A percentile compares a stretch with the other conserved stretches of the same genome.
These are phyloP conservation scores for Colletotrichum agaves DNA, from an alignment of 2,329 filamentous ascomycete species.

Conservation along the genomic window DNA sequence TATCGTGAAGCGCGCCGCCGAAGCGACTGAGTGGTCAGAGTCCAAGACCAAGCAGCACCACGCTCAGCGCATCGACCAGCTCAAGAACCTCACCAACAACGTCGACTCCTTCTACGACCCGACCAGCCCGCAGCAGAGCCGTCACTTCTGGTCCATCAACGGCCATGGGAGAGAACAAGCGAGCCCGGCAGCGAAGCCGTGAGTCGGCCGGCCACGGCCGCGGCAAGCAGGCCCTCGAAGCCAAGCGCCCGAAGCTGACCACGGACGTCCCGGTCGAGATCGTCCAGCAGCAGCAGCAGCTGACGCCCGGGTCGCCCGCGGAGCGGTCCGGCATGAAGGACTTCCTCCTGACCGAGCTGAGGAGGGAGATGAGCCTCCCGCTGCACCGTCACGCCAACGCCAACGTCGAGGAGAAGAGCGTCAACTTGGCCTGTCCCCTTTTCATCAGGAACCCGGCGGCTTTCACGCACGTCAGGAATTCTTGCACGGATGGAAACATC, in stretches of 20 bases:
- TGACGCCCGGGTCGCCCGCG: constrained; percentile 18
- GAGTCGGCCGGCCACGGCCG: constrained; percentile 10
- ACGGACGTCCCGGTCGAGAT: constrained; percentile 30
- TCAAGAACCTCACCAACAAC: constrained; percentile 29
- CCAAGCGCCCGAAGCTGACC: constrained; percentile 29
- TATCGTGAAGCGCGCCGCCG: constrained; percentile 32
- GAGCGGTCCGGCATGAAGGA: constrained; percentile 33
- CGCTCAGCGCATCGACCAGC: constrained; percentile 28
- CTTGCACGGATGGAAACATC: constrained; percentile 34
- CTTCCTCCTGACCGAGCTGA: constrained; percentile 33
- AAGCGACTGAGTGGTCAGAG: constrained; percentile 24
- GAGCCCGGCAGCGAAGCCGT: constrained; percentile 36
- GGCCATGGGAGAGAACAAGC: constrained; percentile 34
- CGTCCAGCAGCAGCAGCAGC: constrained; percentile 27
- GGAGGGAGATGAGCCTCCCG: constrained; percentile 31
- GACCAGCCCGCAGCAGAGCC: neutral
- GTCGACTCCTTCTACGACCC: constrained; percentile 22
- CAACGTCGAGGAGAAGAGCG: constrained; percentile 33
- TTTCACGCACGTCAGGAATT: constrained; percentile 33
- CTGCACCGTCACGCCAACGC: constrained; percentile 18
- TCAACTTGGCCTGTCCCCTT: constrained; percentile 33
- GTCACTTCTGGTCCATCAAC: constrained; percentile 1
- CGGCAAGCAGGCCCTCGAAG: constrained; percentile 19
- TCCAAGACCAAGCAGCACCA: constrained; percentile 26
- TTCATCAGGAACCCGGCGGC: constrained; percentile 32